phyloP scores from a whole-genome alignment of 345 rosid species.

The Jatropha curcas region DNA sequence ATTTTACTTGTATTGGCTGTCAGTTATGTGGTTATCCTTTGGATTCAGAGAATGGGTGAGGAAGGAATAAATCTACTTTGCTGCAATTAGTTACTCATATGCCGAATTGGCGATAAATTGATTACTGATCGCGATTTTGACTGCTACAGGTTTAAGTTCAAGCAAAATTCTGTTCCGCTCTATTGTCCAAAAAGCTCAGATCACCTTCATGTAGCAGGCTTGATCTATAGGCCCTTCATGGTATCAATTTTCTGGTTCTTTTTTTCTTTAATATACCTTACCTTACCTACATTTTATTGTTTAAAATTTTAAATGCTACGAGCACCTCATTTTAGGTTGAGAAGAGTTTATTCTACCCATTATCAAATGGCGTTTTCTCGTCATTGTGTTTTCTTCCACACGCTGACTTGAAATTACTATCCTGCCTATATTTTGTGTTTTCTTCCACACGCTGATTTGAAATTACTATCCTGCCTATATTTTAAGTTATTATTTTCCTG shows the following conservation, averaged over 20 bases:
- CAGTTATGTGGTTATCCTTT: slow-evolving; percentile 52
- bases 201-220: slow-evolving; percentile 44
- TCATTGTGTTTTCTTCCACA: background rate
- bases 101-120: background rate
- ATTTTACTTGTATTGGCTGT: slow-evolving; percentile 54
- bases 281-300: background rate
- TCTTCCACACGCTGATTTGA: no score
- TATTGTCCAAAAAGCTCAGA: slow-evolving; percentile 46
- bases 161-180: slow-evolving; percentile 33
- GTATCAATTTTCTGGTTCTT: slow-evolving; percentile 26
- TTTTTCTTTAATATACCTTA: background rate
- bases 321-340: background rate
- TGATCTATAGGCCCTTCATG: slow-evolving; percentile 56
- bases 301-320: slow-evolving; percentile 1
- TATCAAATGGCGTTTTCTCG: background rate
- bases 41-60: slow-evolving; percentile 34
- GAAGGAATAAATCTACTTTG: slow-evolving; percentile 7
- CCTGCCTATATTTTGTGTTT: background rate
- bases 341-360: background rate
- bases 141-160: slow-evolving; percentile 28
- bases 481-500: background rate
- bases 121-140: background rate
- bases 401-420: background rate
- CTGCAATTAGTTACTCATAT: background rate
- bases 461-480: background rate